These are phyloP conservation scores for Trichopus zeylanicus DNA, from an alignment of 116 monocot species.

Conservation along the genomic window DNA sequence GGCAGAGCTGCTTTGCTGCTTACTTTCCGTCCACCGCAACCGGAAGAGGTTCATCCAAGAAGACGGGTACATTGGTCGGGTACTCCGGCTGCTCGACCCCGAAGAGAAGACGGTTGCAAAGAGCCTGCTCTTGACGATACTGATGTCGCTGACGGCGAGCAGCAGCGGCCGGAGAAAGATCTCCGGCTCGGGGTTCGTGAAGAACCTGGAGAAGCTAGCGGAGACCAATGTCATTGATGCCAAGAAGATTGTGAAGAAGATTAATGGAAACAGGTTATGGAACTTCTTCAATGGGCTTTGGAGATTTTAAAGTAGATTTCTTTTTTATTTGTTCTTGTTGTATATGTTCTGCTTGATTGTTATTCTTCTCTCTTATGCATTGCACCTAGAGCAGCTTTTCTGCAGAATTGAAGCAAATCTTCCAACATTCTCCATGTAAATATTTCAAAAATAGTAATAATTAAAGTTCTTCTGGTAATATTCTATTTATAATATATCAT, in stretches of 20 bases:
- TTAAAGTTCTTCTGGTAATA: too few species aligned
- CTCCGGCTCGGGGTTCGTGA: conserved; percentile 29
- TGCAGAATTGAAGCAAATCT: too few species aligned
- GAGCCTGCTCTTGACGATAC: conserved; percentile 40
- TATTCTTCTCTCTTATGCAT: background rate
- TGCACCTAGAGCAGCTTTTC: background rate
- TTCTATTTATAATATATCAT: too few species aligned
- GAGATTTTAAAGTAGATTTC: conserved; percentile 30
- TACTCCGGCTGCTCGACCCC: conserved; percentile 39
- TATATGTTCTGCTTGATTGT: too few species aligned
- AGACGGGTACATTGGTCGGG: conserved; percentile 22
- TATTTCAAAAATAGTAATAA: too few species aligned
- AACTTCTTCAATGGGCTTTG: conserved; percentile 42
- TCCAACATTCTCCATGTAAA: too few species aligned
- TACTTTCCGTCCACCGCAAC: conserved; percentile 35
- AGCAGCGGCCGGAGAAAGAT: conserved; percentile 49
- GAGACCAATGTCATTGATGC: conserved; percentile 38
- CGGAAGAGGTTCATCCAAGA: conserved; percentile 38
- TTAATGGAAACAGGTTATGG: conserved; percentile 35
- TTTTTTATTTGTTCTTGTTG: too few species aligned
- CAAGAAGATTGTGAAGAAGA: conserved; percentile 64
- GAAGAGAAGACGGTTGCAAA: conserved; percentile 27
- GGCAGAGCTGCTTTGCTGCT: conserved; percentile 30
- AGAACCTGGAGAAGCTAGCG: conserved; percentile 42
- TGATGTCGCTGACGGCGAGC: conserved; percentile 38